Percentiles rank a stretch among this genome's conserved stretches.
phyloP scores from a whole-genome alignment of 306 rosid species.

The Ormosia emarginata region DNA sequence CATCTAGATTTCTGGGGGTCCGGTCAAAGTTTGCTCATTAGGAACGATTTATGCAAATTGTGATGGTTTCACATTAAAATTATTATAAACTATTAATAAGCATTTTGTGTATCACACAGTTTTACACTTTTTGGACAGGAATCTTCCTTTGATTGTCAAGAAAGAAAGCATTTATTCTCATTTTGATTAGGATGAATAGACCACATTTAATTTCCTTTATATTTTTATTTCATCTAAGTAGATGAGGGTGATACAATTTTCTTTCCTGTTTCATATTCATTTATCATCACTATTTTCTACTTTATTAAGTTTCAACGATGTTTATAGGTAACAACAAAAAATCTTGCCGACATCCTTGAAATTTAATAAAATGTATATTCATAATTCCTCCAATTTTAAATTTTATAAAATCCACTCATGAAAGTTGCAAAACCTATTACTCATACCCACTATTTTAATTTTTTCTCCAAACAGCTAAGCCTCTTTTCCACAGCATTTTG shows the following conservation, averaged over 20 bases:
- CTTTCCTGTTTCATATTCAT: not conserved
- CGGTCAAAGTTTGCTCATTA: conserved; percentile 35
- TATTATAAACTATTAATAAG: conserved; percentile 23
- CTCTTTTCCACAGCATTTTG: not conserved
- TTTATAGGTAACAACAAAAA: too few species aligned
- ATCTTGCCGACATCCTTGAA: too few species aligned
- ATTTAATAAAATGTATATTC: too few species aligned
- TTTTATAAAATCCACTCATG: not conserved
- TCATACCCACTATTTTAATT: not conserved
- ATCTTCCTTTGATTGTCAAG: conserved; percentile 81
- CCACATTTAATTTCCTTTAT: not conserved
- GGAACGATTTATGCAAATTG: conserved; percentile 33
- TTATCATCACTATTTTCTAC: not conserved
- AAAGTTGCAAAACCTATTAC: not conserved
- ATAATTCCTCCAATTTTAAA: not conserved
- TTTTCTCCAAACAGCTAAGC: too few species aligned
- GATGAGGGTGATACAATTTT: not conserved
- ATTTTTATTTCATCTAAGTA: too few species aligned
- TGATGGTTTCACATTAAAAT: conserved; percentile 23
- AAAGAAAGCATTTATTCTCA: conserved; percentile 88
- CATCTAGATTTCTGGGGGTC: conserved; percentile 36
- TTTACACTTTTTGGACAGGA: conserved; percentile 45
- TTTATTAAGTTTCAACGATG: too few species aligned
- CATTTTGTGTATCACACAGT: conserved; percentile 22
- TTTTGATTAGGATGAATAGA: conserved; percentile 36